phyloP scores from a whole-genome alignment of 352 stramenopile species.

The Pythium coloratum region DNA sequence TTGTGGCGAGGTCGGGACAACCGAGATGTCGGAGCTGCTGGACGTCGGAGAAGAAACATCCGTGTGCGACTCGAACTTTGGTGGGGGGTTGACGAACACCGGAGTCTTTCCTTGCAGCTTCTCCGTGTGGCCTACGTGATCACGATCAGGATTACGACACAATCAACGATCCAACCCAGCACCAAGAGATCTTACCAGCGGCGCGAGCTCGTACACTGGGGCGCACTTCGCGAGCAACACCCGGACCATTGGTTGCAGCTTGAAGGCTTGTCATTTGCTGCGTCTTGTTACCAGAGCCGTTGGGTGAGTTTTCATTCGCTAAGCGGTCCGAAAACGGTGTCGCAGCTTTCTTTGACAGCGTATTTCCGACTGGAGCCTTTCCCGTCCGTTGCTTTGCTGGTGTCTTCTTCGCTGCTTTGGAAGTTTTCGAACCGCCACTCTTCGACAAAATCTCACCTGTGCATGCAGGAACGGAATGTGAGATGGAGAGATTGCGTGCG shows the following conservation, averaged over 20 bases:
- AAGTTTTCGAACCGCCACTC: background rate
- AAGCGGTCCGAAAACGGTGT: background rate
- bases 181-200: constrained; percentile 1
- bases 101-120: constrained; percentile 15
- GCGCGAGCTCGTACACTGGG: constrained; percentile 14
- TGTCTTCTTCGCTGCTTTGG: background rate
- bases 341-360: background rate
- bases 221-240: background rate
- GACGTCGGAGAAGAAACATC: background rate
- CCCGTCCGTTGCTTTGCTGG: background rate
- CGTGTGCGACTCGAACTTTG: constrained; percentile 12
- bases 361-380: background rate
- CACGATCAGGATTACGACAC: background rate
- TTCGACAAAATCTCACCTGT: background rate
- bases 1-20: background rate
- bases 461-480: background rate
- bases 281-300: background rate
- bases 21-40: background rate
- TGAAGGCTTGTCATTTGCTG: background rate
- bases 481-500: background rate
- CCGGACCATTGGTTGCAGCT: background rate
- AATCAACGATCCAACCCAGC: background rate
- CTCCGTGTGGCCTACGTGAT: background rate
- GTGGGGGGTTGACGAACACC: constrained; percentile 22
- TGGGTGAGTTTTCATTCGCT: background rate